These are phyloP conservation scores for Monilinia polystroma DNA, from an alignment of 2,329 filamentous ascomycete genomes.

Conservation along the genomic window DNA sequence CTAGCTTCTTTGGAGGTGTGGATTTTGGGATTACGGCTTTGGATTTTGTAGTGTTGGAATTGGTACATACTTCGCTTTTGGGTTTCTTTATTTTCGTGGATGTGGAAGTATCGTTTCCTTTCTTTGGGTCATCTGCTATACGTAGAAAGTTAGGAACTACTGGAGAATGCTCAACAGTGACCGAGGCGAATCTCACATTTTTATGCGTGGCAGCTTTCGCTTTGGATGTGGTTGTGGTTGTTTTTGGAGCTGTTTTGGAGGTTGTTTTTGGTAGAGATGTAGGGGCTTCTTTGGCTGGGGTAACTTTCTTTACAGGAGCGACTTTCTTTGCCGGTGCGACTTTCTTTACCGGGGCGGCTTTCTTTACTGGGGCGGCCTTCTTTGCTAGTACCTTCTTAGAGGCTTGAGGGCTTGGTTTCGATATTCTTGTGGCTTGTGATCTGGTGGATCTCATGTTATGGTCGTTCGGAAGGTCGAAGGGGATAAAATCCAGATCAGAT, in stretches of 20 bases:
- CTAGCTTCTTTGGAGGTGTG: background rate
- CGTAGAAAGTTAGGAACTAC: no score
- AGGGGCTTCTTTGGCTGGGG: background rate
- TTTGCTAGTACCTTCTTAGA: background rate
- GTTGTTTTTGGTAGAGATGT: background rate
- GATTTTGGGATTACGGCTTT: background rate
- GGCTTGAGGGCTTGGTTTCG: background rate
- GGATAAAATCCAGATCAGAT: conserved; percentile 3
- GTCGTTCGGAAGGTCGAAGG: background rate
- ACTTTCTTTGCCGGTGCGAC: background rate
- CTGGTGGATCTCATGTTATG: background rate
- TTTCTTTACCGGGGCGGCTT: background rate
- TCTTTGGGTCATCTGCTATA: no score
- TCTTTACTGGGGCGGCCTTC: background rate
- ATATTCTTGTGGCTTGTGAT: conserved; percentile 9
- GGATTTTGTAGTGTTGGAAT: background rate
- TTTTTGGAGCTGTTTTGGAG: background rate
- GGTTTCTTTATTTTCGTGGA: background rate
- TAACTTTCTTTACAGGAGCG: background rate
- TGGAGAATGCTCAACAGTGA: no score
- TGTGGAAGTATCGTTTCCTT: background rate
- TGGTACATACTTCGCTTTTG: background rate
- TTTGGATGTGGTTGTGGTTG: background rate
- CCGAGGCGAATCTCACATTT: background rate
- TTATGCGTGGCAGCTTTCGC: background rate